Conservation (phyloP, 352 stramenopile species). For the Phytophthora podocarpi region DNA sequence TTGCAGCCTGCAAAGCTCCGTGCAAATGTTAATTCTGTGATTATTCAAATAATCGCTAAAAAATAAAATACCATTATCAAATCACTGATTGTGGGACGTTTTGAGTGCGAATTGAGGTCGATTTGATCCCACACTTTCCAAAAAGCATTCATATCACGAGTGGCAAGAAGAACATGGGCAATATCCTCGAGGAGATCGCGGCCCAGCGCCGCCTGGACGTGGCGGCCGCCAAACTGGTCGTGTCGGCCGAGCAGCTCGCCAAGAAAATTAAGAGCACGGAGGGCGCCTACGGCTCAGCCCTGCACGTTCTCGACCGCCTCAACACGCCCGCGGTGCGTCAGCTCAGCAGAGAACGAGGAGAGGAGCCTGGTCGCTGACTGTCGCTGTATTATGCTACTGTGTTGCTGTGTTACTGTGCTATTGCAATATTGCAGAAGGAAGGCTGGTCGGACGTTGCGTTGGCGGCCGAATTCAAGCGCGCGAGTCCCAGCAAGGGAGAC, state of each 20-base stretch:
- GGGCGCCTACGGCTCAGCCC: conserved; percentile 69
- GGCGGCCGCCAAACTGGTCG: conserved; percentile 51
- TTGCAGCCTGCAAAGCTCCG: too few species aligned
- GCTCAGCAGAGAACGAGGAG: background rate
- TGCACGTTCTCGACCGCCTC: conserved; percentile 88
- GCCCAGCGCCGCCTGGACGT: conserved; percentile 74
- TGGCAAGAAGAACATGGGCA: conserved; percentile 56
- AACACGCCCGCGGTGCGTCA: conserved; percentile 73
- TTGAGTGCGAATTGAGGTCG: background rate
- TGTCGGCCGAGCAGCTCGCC: conserved; percentile 56
- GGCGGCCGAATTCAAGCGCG: conserved; percentile 98
- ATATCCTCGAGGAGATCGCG: conserved; percentile 83
- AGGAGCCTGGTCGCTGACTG: background rate
- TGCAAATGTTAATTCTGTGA: conserved; percentile 2
- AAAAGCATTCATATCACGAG: background rate
- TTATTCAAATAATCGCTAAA: conserved; percentile 1
- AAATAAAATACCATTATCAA: background rate
- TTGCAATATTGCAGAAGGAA: conserved; percentile 39
- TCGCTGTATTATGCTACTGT: conserved; percentile 11
- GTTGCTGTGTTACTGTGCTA: conserved; percentile 1
- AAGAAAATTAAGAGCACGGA: conserved; percentile 86
- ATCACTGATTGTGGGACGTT: conserved; percentile 12
- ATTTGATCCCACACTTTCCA: conserved; percentile 1
- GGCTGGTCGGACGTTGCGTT: conserved; percentile 89
- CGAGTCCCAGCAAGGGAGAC: conserved; percentile 96